Evolutionary conservation across 1,284 basidiomycete genomes (phyloP), one percentile per base, ranked within the genome.

Genomic region (Mycena sp.): DNA sequence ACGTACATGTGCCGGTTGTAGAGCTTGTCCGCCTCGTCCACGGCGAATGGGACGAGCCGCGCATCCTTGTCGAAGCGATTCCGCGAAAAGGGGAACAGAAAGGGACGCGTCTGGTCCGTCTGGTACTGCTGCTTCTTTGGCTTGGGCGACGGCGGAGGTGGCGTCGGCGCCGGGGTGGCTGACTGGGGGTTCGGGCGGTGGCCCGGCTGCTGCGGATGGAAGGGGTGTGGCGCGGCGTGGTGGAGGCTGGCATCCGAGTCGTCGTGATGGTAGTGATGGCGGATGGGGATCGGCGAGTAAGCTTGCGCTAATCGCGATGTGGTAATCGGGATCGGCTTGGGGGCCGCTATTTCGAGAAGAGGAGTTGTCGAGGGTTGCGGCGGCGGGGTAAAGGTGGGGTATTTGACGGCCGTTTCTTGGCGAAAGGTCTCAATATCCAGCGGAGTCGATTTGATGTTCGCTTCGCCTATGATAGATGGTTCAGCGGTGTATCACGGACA

Each of bases 121-220:
- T 99, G 98, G 77, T 96, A 99, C 74, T 98, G 96, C 74, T 97
- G 95, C 77, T 99, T 99, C 82, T 99, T 99, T 9, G 94, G 95
- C 73, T 97, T 98, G 17, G 89, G 90, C 23, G 91, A 90, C 0
- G 92, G 92, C 3, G 96, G 96, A 1, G 95, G 92, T 0, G 96
- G 96, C 0, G 94, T 89, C 3, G 96, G 96, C 25, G 94, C 94
- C 1, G 95, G 96, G 3, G 94, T 96, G 14, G 87, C 86, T 5
- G 92, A 86, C 71, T 93, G 91, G 19, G 84, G 85, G 35, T 50
- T 29, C 30, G 78, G 76, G 30, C 87, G 83, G 70, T 84, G 87
- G 63, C 75, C 80, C 25, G 80, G 77, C 40, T 78, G 73, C 55
- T 85, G 83, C 29, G 74, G 69, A 45, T 81, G 80, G 70, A 83